Conservation (phyloP, 2,329 filamentous ascomycete species). For the Pseudogymnoascus destructans region DNA sequence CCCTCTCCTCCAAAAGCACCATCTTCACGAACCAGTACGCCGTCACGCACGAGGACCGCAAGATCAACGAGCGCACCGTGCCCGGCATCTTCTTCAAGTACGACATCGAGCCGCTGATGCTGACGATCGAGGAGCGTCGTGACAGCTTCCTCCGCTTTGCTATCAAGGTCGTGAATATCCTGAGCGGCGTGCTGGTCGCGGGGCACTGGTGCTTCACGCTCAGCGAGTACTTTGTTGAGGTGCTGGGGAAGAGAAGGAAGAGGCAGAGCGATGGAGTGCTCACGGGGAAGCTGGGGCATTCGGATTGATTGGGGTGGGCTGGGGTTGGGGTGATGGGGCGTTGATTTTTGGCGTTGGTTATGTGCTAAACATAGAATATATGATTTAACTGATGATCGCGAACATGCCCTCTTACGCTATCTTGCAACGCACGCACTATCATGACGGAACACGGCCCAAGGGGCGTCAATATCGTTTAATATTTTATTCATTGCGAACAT, state of each 20-base stretch:
- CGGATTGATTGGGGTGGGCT: conserved; percentile 18
- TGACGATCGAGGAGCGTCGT: conserved; percentile 73
- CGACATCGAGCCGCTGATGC: conserved; percentile 88
- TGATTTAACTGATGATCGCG: not conserved
- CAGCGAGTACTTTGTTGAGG: conserved; percentile 56
- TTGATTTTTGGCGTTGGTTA: conserved; percentile 3
- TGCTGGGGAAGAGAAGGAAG: conserved; percentile 32
- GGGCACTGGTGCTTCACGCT: conserved; percentile 89
- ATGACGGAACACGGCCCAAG: not conserved
- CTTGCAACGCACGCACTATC: not conserved
- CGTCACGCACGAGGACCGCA: conserved; percentile 74
- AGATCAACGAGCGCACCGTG: conserved; percentile 54
- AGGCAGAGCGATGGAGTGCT: conserved; percentile 27
- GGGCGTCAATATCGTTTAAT: not conserved
- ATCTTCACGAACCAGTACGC: conserved; percentile 97
- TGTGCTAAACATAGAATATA: conserved; percentile 5
- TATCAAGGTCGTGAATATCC: conserved; percentile 77
- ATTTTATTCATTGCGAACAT: conserved; percentile 1
- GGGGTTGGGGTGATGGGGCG: conserved; percentile 1
- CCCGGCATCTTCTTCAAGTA: conserved; percentile 98
- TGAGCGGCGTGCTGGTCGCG: conserved; percentile 81
- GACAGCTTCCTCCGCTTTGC: conserved; percentile 61
- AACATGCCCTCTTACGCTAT: not conserved
- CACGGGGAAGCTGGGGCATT: conserved; percentile 22
- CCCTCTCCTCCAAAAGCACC: conserved; percentile 33